Percentiles rank a stretch among this genome's conserved stretches.
Evolutionary conservation across 1,139 yeast genomes (phyloP).

Genomic region (Scheffersomyces stambukii): DNA sequence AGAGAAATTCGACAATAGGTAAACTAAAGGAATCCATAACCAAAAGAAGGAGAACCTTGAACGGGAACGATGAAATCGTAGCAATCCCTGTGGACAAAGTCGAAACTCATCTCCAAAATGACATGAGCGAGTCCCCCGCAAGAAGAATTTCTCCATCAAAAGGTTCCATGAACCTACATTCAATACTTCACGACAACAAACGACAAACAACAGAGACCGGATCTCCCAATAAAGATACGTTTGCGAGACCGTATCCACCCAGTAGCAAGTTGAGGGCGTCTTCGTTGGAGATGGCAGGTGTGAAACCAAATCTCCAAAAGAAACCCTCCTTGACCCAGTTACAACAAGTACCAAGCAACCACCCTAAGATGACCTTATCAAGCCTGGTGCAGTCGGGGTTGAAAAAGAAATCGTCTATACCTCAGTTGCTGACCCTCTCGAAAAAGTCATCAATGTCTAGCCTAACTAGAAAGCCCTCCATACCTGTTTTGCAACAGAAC

Average conservation of each 20-base stretch:
- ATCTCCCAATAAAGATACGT: constrained; percentile 16
- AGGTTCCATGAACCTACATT: constrained; percentile 36
- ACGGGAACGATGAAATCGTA: constrained; percentile 27
- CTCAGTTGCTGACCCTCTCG: constrained; percentile 13
- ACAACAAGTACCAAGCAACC: no score
- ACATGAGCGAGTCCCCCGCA: constrained; percentile 13
- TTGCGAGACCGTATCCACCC: constrained; percentile 26
- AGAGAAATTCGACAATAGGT: not conserved
- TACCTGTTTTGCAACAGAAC: constrained; percentile 15
- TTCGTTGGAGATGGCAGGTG: constrained; percentile 36
- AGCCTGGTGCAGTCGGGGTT: no score
- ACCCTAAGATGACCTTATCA: no score
- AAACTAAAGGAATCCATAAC: constrained; percentile 12
- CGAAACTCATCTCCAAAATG: constrained; percentile 4
- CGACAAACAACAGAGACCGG: constrained; percentile 14
- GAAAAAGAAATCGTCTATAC: constrained; percentile 12
- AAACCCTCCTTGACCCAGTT: constrained; percentile 3
- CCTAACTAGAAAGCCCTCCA: constrained; percentile 16
- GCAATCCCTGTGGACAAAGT: constrained; percentile 9
- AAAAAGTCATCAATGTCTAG: constrained; percentile 13
- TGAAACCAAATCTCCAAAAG: constrained; percentile 8
- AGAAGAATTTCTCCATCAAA: constrained; percentile 37
- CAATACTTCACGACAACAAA: no score
- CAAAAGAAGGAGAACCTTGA: constrained; percentile 33
- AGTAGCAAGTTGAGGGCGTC: constrained; percentile 23